Conservation (phyloP, 192 early-diverging fungal species). For the Dissophora ornata region DNA sequence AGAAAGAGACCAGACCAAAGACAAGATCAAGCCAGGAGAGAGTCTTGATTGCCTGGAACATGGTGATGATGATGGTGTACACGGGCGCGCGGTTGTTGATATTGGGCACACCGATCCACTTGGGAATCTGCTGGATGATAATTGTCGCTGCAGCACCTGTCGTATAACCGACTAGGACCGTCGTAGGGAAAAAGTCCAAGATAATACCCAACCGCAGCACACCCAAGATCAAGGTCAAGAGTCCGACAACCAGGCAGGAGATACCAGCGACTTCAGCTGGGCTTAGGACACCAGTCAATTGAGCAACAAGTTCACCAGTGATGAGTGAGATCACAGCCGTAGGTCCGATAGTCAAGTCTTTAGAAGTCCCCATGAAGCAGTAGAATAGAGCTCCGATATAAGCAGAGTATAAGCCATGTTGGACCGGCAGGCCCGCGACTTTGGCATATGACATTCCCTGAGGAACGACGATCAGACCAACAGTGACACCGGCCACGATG, state of each 20-base stretch:
- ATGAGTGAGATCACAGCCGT: slow-evolving; percentile 58
- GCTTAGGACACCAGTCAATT: slow-evolving; percentile 13
- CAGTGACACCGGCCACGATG: slow-evolving; percentile 78
- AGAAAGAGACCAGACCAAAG: slow-evolving; percentile 36
- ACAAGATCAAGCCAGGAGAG: slow-evolving; percentile 48
- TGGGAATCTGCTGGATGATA: slow-evolving; percentile 74
- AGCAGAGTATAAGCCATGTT: slow-evolving; percentile 82
- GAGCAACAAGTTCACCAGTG: slow-evolving; percentile 42
- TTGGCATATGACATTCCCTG: slow-evolving; percentile 81
- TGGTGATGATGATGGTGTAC: slow-evolving; percentile 58
- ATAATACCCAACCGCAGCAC: slow-evolving; percentile 88
- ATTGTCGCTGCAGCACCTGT: slow-evolving; percentile 87
- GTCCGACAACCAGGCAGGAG: slow-evolving; percentile 79
- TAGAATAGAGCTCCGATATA: slow-evolving; percentile 76
- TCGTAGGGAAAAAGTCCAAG: slow-evolving; percentile 87
- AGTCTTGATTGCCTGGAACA: slow-evolving; percentile 31
- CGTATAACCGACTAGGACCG: slow-evolving; percentile 90
- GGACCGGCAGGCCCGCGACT: slow-evolving; percentile 71
- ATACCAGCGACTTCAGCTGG: slow-evolving; percentile 63
- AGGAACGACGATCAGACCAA: slow-evolving; percentile 78
- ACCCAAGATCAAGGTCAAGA: slow-evolving; percentile 78
- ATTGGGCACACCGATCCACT: slow-evolving; percentile 80
- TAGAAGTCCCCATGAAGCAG: slow-evolving; percentile 80
- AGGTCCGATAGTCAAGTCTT: slow-evolving; percentile 80
- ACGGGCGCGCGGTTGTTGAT: slow-evolving; percentile 78